Evolutionary conservation across 345 rosid genomes (phyloP).

Genomic region (Eucalyptus caleyi): DNA sequence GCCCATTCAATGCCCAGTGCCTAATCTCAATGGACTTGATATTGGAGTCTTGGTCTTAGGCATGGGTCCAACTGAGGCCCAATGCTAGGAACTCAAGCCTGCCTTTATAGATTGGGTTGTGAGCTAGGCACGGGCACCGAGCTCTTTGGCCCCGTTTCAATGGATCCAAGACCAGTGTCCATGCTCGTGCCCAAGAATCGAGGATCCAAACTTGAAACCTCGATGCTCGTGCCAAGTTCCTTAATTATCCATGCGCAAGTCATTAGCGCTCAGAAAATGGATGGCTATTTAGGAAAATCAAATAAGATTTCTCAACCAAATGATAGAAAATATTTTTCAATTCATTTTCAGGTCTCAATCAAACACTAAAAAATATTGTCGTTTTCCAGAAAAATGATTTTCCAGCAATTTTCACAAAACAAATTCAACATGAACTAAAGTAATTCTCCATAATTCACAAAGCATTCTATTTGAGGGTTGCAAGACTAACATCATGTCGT

Average conservation of each 20-base stretch:
- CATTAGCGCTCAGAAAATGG: rapidly evolving
- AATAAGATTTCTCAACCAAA: neutral
- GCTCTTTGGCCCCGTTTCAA: neutral
- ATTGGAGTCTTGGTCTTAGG: too few relatives aligned
- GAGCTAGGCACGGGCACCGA: neutral
- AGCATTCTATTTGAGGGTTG: neutral
- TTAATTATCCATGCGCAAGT: neutral
- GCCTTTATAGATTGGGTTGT: neutral
- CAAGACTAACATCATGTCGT: neutral
- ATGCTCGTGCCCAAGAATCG: neutral
- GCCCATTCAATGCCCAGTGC: too few relatives aligned
- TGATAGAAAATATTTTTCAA: too few relatives aligned
- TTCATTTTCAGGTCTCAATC: too few relatives aligned
- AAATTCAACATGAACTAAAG: neutral
- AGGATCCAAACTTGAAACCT: neutral
- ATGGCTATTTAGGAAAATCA: neutral
- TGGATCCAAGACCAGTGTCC: too few relatives aligned
- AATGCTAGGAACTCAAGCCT: neutral
- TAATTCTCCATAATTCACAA: neutral
- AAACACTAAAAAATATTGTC: too few relatives aligned
- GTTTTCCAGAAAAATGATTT: too few relatives aligned
- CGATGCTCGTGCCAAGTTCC: neutral
- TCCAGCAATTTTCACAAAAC: too few relatives aligned
- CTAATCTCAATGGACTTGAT: too few relatives aligned
- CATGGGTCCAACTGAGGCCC: too few relatives aligned